Evolutionary conservation across 768 basidiomycete species (phyloP), one percentile per base, ranked within the genome.

Genomic region (Sarcodon aspratus): DNA sequence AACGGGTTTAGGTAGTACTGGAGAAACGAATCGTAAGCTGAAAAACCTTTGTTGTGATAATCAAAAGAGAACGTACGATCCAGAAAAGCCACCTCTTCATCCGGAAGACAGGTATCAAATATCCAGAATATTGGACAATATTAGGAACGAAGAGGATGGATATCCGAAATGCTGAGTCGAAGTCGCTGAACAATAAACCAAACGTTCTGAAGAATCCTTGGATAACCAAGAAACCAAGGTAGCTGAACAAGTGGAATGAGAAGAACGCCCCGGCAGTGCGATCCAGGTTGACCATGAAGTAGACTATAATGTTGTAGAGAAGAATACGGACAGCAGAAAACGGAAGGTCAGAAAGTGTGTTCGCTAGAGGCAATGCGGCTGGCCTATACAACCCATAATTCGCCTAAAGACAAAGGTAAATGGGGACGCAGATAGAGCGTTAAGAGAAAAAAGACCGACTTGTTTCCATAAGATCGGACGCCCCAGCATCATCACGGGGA

Each of bases 31-130:
- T 32, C 18, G 27, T 63, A 34, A 63, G 49, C 33, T 15, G 10
- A 1, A 36, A 18, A 37, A 33, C 7, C 21, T 10, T 38, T 12
- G 37, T 18, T 6, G 9, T 6, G 9, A n/a, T 34, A 44, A 17
- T 33, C 33, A 32, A 13, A 48, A 33, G 35, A 40, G 2, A 1
- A 69, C 79, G 53, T 55, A 82, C 81, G 32, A 90, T 81, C 89
- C 89, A 92, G 68, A 87, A 88, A 8, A 92, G 60, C 84, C 84
- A 90, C 38, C 80, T 69, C 60, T 87, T 84, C 83, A 87, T 85
- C 52, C 73, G 68, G 53, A 70, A 69, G 7, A 76, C 73, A 0
- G 82, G 82, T 50, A 87, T 76, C 46, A 80, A 74, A 59, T 84
- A 84, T 4, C 85, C 85, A 15, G 75, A 69, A 58, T 85, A 91